A percentile compares a stretch with the other conserved stretches of the same genome.
These are phyloP conservation scores for Trichoderma oligosporum DNA, from an alignment of 2,329 filamentous ascomycete species.

Conservation along the genomic window DNA sequence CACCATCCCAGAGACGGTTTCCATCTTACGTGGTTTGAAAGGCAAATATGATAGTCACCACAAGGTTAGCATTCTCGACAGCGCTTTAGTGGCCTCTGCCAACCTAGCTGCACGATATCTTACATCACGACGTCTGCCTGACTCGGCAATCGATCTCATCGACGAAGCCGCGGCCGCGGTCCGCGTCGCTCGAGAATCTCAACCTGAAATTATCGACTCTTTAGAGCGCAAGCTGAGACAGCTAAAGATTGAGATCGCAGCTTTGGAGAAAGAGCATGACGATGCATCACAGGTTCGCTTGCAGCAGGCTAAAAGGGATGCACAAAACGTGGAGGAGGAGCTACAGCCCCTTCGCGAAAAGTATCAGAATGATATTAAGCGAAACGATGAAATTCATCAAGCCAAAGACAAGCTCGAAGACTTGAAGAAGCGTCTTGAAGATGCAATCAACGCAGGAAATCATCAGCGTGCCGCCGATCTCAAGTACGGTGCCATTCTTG, in stretches of 20 bases:
- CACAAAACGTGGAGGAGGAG: slow-evolving; percentile 91
- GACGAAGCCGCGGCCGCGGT: slow-evolving; percentile 98
- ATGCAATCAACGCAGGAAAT: slow-evolving; percentile 84
- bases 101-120: slow-evolving; percentile 90
- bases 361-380: slow-evolving; percentile 88
- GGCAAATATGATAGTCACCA: slow-evolving; percentile 98
- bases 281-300: slow-evolving; percentile 84
- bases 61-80: slow-evolving; percentile 93
- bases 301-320: slow-evolving; percentile 78
- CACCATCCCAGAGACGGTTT: slow-evolving; percentile 81
- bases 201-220: slow-evolving; percentile 92
- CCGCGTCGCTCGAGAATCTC: slow-evolving; percentile 88
- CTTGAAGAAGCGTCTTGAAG: slow-evolving; percentile 85
- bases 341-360: slow-evolving; percentile 87
- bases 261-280: slow-evolving; percentile 88
- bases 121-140: slow-evolving; percentile 82
- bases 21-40: slow-evolving; percentile 96
- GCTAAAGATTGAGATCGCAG: slow-evolving; percentile 95
- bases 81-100: slow-evolving; percentile 86
- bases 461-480: slow-evolving; percentile 86
- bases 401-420: slow-evolving; percentile 93
- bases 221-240: slow-evolving; percentile 87
- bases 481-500: slow-evolving; percentile 95
- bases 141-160: slow-evolving; percentile 94
- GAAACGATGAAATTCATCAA: slow-evolving; percentile 87